These are phyloP conservation scores for Gossypium arboreum DNA, from an alignment of 345 rosid genomes.

Conservation along the genomic window DNA sequence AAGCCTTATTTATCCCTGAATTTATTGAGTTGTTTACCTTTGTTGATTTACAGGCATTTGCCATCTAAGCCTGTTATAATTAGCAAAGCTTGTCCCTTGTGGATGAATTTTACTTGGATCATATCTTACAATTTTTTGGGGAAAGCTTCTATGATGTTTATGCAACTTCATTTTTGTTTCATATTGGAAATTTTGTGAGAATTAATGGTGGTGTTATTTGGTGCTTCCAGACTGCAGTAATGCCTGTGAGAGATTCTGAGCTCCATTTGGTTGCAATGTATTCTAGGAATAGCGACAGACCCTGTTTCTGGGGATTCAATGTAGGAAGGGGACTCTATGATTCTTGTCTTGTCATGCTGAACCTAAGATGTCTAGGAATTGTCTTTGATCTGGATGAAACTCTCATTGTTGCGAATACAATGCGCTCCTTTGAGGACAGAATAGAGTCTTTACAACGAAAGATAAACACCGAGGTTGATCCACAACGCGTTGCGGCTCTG, in stretches of 20 bases:
- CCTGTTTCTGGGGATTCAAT: conserved; percentile 90
- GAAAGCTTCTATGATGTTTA: background rate
- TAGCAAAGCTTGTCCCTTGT: background rate
- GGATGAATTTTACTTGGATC: background rate
- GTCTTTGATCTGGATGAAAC: conserved; percentile 99
- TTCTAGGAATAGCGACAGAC: conserved; percentile 48
- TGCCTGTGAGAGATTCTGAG: conserved; percentile 71
- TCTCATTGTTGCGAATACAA: conserved; percentile 90
- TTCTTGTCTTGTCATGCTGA: conserved; percentile 83
- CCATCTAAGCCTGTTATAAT: background rate
- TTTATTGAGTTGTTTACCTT: background rate
- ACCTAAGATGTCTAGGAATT: conserved; percentile 91
- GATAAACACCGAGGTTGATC: conserved; percentile 20
- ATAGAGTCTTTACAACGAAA: conserved; percentile 61
- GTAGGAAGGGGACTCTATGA: conserved; percentile 65
- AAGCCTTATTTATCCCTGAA: background rate
- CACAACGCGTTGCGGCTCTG: conserved; percentile 65
- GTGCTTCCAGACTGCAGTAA: conserved; percentile 76
- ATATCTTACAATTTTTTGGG: background rate
- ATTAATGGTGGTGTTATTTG: conserved; percentile 15
- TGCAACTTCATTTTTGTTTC: background rate
- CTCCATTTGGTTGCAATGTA: conserved; percentile 95
- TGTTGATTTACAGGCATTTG: conserved; percentile 17
- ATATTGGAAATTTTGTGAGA: background rate
- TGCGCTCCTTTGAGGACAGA: conserved; percentile 92